Evolutionary conservation across 148 eudicot genomes (phyloP), one percentile per base, ranked within the genome.

Genomic region (Mesembryanthemum crystallinum): DNA sequence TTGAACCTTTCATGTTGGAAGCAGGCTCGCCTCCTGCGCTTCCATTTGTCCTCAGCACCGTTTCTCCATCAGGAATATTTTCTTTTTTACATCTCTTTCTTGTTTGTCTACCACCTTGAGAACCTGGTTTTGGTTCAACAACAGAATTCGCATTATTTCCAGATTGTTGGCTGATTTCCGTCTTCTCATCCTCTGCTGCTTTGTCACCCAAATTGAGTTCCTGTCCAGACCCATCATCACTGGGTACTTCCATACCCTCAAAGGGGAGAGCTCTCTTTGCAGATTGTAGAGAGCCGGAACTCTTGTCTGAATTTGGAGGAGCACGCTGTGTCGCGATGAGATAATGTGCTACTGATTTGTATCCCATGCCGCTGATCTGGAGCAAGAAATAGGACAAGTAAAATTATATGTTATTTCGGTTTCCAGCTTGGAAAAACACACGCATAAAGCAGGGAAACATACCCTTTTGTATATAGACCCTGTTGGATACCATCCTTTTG

Each of bases 401-500:
- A 33, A 4, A n/a, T n/a, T n/a, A n/a, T n/a, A n/a, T n/a, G n/a
- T 54, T 23, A 29, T 8, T 25, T 43, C 39, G 18, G 18, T 15
- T 39, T 27, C 20, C 13, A 63, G 7, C 13, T 8, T 24, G 35
- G 33, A 17, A 25, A 65, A 51, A 17, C 4, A 6, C 33, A 43
- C 45, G 35, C 21, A 9, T 21, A 9, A n/a, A 70, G 24, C 58
- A 20, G 24, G 24, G 27, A 47, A 12, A 62, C 45, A 69, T 67
- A 85, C 98, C 91, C 80, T 94, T 76, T 55, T 85, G 83, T 90
- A 92, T 32, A 92, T 81, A 62, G 80, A 0, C 28, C 97, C 98
- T 51, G 98, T 94, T 23, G 97, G 91, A 76, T 87, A 37, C 98
- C 96, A 90, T 71, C 98, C 98, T 86, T 86, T 94, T 65, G 92